Conservation (phyloP, 805 yeast species). For the Torulaspora microellipsoides region DNA sequence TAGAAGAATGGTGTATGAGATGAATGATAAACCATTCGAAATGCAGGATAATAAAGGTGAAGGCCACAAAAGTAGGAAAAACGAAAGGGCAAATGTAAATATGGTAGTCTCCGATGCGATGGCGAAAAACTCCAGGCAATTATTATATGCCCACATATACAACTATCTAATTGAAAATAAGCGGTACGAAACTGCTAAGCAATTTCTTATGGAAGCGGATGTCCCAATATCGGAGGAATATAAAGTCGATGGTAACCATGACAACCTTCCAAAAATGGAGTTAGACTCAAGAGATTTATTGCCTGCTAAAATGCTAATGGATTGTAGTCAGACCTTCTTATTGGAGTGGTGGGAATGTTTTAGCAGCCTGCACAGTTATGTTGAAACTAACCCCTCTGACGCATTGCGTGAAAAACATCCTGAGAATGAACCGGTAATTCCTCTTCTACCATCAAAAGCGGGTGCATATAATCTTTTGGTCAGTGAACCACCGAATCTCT, state of each 20-base stretch:
- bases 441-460: constrained; percentile 18
- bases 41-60: not conserved
- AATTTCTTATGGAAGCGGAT: constrained; percentile 43
- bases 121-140: constrained; percentile 46
- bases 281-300: constrained; percentile 18
- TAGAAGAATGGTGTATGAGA: not conserved
- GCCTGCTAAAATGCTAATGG: constrained; percentile 39
- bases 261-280: constrained; percentile 4
- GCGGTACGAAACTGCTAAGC: constrained; percentile 46
- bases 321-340: constrained; percentile 44
- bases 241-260: not conserved
- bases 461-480: not conserved
- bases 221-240: constrained; percentile 34
- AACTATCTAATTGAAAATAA: constrained; percentile 46
- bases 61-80: not conserved
- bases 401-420: constrained; percentile 17
- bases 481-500: not conserved
- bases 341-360: constrained; percentile 55
- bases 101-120: constrained; percentile 41
- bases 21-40: not conserved
- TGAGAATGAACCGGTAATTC: constrained; percentile 16
- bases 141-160: constrained; percentile 49
- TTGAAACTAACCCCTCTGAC: constrained; percentile 34
- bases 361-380: constrained; percentile 46
- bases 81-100: constrained; percentile 2